A percentile compares a stretch with the other conserved stretches of the same genome.
Conservation (phyloP, 768 basidiomycete genomes). For the Hericium alpestre region DNA sequence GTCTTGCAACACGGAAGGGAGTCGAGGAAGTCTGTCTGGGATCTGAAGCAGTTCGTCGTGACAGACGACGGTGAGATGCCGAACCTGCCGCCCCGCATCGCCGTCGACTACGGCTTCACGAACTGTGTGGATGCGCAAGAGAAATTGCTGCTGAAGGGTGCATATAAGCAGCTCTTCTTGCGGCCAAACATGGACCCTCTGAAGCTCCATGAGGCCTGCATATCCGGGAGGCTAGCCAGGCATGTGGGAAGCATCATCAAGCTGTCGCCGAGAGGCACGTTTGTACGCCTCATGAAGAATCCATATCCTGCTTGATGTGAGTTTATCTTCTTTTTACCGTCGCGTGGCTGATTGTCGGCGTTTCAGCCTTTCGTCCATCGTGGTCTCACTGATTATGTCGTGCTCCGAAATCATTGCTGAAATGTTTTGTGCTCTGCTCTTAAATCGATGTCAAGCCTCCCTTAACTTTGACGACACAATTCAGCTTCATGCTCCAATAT, state of each 20-base stretch:
- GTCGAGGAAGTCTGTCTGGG: slow-evolving; percentile 24
- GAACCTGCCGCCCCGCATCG: slow-evolving; percentile 6
- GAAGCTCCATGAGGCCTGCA: slow-evolving; percentile 25
- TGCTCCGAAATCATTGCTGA: too few relatives aligned
- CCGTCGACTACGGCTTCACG: slow-evolving; percentile 26
- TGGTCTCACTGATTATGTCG: too few relatives aligned
- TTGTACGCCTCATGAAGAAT: too few relatives aligned
- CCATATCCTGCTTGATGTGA: too few relatives aligned
- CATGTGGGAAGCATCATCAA: slow-evolving; percentile 17
- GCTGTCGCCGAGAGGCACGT: slow-evolving; percentile 8
- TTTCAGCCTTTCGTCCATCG: too few relatives aligned
- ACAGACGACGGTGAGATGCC: not conserved
- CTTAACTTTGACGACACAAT: too few relatives aligned
- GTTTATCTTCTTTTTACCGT: too few relatives aligned
- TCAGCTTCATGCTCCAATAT: too few relatives aligned
- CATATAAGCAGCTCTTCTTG: slow-evolving; percentile 25
- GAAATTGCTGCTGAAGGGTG: slow-evolving; percentile 17
- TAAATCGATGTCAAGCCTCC: too few relatives aligned
- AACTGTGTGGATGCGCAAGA: slow-evolving; percentile 23
- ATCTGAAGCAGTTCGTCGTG: slow-evolving; percentile 24
- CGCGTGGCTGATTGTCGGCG: too few relatives aligned
- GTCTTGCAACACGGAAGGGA: slow-evolving; percentile 16
- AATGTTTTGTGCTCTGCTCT: too few relatives aligned
- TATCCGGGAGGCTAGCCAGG: slow-evolving; percentile 22
- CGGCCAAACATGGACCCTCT: slow-evolving; percentile 18